Conservation (phyloP, 1,284 basidiomycete species). For the Puccinia horiana region DNA sequence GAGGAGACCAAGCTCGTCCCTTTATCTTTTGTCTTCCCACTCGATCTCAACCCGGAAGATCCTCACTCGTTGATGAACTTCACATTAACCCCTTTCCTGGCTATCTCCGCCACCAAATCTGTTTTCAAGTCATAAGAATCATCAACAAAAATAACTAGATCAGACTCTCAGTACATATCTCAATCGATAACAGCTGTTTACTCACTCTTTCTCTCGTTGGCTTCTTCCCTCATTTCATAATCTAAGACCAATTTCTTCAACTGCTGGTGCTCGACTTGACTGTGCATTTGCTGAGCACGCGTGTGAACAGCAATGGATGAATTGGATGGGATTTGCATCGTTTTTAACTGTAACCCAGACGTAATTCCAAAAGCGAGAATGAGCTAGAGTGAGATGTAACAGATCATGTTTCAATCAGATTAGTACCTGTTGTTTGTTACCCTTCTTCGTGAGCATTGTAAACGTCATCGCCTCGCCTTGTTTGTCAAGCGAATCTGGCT, state of each 20-base stretch:
- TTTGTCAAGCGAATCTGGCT: constrained; percentile 58
- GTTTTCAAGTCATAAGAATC: too few relatives aligned
- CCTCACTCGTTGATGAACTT: constrained; percentile 33
- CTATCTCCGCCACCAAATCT: constrained; percentile 39
- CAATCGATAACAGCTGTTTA: not conserved
- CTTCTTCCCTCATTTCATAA: constrained; percentile 61
- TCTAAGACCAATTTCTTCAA: constrained; percentile 80
- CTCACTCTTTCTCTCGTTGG: constrained; percentile 58
- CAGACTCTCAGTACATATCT: not conserved
- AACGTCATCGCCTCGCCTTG: constrained; percentile 75
- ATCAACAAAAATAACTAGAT: not conserved
- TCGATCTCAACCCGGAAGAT: too few relatives aligned
- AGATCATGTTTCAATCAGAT: not conserved
- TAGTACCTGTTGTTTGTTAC: constrained; percentile 81
- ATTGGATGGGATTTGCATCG: constrained; percentile 80
- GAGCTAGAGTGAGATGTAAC: not conserved
- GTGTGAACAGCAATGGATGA: constrained; percentile 86
- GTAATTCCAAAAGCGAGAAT: not conserved
- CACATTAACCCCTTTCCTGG: constrained; percentile 37
- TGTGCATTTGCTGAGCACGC: constrained; percentile 81
- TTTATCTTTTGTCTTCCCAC: too few relatives aligned
- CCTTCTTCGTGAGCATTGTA: constrained; percentile 87
- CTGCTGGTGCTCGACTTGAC: constrained; percentile 91
- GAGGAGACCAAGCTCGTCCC: too few relatives aligned
- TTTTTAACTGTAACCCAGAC: constrained; percentile 66